These are phyloP conservation scores for Chamaecrista fasciculata DNA, from an alignment of 306 rosid genomes.

Conservation along the genomic window DNA sequence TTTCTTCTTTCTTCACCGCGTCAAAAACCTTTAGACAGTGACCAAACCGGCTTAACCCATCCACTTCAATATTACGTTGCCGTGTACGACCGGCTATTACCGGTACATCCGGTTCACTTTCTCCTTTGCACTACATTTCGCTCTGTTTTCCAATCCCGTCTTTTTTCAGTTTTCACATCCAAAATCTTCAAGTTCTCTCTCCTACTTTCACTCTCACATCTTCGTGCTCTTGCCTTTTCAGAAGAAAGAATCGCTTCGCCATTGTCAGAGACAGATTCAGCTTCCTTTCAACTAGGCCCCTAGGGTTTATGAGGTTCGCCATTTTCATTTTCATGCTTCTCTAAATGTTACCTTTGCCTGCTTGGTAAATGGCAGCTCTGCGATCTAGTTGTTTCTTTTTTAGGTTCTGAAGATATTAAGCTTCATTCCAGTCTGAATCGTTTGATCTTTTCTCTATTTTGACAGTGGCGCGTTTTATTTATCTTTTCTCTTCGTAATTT, in stretches of 20 bases:
- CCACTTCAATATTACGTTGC: neutral
- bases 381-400: neutral
- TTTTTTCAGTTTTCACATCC: neutral
- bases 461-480: neutral
- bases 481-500: neutral
- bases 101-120: slow-evolving; percentile 36
- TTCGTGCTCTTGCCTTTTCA: neutral
- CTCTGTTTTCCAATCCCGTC: neutral
- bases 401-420: neutral
- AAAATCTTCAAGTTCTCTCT: neutral
- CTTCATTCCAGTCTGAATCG: slow-evolving; percentile 7
- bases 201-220: neutral
- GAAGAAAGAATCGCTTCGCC: slow-evolving; percentile 20
- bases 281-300: slow-evolving; percentile 33
- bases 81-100: slow-evolving; percentile 36
- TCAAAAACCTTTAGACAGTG: slow-evolving; percentile 2
- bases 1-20: slow-evolving; percentile 29
- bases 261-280: slow-evolving; percentile 30
- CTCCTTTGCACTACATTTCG: neutral
- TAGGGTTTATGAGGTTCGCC: slow-evolving; percentile 45
- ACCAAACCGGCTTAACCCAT: slow-evolving; percentile 9
- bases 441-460: slow-evolving; percentile 7
- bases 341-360: neutral
- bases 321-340: neutral
- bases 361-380: neutral